Percentiles rank a stretch among this genome's conserved stretches.
Conservation (phyloP, 2,329 filamentous ascomycete species). For the Knoxdaviesia capensis region DNA sequence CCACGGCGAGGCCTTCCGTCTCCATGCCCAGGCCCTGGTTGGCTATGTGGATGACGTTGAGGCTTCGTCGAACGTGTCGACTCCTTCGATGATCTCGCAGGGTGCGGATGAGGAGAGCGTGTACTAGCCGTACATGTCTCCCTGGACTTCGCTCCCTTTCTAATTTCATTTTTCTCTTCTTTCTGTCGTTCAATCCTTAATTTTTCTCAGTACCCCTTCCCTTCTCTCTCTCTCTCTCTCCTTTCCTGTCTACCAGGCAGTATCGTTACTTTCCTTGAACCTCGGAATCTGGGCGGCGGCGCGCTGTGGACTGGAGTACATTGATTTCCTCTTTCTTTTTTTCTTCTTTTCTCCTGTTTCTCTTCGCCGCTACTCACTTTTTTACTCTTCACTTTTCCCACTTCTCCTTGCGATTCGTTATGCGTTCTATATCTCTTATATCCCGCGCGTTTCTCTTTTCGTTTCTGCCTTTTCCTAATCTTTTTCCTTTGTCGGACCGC, state of each 20-base stretch:
- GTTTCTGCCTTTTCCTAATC: constrained; percentile 7
- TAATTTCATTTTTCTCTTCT: constrained; percentile 11
- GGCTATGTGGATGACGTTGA: constrained; percentile 80
- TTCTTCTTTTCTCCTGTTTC: constrained; percentile 6
- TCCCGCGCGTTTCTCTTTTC: constrained; percentile 6
- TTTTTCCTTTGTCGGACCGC: constrained; percentile 5
- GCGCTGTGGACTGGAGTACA: background rate
- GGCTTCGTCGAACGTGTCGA: constrained; percentile 47
- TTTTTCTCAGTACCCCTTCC: constrained; percentile 3
- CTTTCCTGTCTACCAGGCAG: background rate
- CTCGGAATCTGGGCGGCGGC: too few relatives aligned
- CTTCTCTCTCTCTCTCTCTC: background rate
- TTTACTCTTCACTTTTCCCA: constrained; percentile 1
- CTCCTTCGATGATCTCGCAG: constrained; percentile 52
- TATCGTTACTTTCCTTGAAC: constrained; percentile 2
- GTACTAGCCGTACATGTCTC: constrained; percentile 35
- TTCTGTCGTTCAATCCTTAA: constrained; percentile 12
- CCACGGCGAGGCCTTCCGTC: constrained; percentile 95
- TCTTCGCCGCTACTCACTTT: constrained; percentile 3
- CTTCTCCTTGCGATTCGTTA: background rate
- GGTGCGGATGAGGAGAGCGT: constrained; percentile 52
- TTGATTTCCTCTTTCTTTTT: constrained; percentile 10
- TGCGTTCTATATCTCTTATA: too few relatives aligned
- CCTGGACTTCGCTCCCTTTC: constrained; percentile 6
- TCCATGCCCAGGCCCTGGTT: constrained; percentile 83